Conservation (phyloP, 345 rosid species). For the Carallia pectinifolia region DNA sequence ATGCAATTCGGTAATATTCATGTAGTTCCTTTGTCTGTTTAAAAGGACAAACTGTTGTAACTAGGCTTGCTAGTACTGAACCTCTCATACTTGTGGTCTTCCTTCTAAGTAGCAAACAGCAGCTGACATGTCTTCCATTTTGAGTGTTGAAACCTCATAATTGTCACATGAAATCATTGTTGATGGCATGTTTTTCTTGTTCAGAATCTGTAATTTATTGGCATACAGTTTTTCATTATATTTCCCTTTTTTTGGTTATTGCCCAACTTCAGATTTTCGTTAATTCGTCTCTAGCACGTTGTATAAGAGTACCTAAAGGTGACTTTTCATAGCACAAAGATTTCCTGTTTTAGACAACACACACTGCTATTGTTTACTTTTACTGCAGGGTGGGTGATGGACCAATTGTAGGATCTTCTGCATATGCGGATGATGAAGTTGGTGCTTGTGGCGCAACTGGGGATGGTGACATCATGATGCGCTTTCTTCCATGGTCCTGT, state of each 20-base stretch:
- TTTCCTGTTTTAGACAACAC: neutral
- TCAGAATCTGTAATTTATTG: too few relatives aligned
- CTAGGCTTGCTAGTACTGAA: too few relatives aligned
- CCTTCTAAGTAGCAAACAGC: neutral
- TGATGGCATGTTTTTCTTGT: neutral
- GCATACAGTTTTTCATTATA: too few relatives aligned
- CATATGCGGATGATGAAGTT: slow-evolving; percentile 75
- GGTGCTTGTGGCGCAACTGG: slow-evolving; percentile 99
- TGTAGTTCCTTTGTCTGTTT: neutral
- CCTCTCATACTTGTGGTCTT: neutral
- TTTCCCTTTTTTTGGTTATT: too few relatives aligned
- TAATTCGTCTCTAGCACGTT: too few relatives aligned
- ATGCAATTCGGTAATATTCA: neutral
- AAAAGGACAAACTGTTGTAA: slow-evolving; percentile 1
- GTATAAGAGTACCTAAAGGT: too few relatives aligned
- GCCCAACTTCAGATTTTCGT: too few relatives aligned
- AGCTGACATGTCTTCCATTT: neutral
- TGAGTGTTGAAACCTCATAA: neutral
- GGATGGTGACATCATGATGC: slow-evolving; percentile 98
- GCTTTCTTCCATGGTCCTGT: slow-evolving; percentile 88
- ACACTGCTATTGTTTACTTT: slow-evolving; percentile 16
- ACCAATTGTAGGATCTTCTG: slow-evolving; percentile 86
- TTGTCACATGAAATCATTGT: neutral
- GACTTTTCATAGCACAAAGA: too few relatives aligned
- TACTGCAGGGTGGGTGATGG: slow-evolving; percentile 87